Evolutionary conservation across 2,329 filamentous ascomycete species (phyloP).

Genomic region (Pestalotiopsis sp.): DNA sequence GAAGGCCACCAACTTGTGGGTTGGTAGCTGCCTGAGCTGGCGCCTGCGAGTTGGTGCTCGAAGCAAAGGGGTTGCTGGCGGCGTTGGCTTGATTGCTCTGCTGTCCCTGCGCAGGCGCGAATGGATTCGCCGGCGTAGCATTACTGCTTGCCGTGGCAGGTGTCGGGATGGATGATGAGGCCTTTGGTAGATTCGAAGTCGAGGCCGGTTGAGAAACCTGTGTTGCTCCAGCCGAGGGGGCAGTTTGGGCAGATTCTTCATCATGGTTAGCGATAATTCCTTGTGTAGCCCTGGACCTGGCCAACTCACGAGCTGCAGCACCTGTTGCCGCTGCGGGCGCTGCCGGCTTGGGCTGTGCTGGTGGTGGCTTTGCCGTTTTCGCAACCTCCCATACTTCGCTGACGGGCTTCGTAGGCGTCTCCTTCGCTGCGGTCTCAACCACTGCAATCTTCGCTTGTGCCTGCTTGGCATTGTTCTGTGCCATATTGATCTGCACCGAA

Average conservation of each 20-base stretch:
- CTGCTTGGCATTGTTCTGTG: slow-evolving; percentile 67
- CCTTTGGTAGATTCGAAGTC: slow-evolving; percentile 23
- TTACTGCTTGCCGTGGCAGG: background rate
- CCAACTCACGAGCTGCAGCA: slow-evolving; percentile 12
- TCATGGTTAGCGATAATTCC: slow-evolving; percentile 15
- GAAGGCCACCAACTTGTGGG: slow-evolving; percentile 35
- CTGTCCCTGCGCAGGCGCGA: slow-evolving; percentile 4
- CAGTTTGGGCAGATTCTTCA: slow-evolving; percentile 18
- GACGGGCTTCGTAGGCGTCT: slow-evolving; percentile 83
- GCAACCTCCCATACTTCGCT: slow-evolving; percentile 85
- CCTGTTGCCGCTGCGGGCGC: slow-evolving; percentile 14
- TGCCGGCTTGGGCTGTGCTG: slow-evolving; percentile 26
- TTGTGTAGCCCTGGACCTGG: background rate
- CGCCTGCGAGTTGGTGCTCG: slow-evolving; percentile 8
- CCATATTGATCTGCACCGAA: slow-evolving; percentile 76
- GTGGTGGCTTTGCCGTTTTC: slow-evolving; percentile 62
- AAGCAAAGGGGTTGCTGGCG: slow-evolving; percentile 11
- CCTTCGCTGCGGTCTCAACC: slow-evolving; percentile 79
- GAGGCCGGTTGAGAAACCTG: slow-evolving; percentile 18
- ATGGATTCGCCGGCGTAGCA: slow-evolving; percentile 22
- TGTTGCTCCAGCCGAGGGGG: slow-evolving; percentile 6
- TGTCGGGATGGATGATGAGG: slow-evolving; percentile 8
- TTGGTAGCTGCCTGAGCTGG: slow-evolving; percentile 16
- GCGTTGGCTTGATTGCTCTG: slow-evolving; percentile 14
- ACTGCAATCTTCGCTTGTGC: slow-evolving; percentile 75